These are phyloP conservation scores for Ustilago xerochloae DNA, from an alignment of 1,284 basidiomycete species.

Conservation along the genomic window DNA sequence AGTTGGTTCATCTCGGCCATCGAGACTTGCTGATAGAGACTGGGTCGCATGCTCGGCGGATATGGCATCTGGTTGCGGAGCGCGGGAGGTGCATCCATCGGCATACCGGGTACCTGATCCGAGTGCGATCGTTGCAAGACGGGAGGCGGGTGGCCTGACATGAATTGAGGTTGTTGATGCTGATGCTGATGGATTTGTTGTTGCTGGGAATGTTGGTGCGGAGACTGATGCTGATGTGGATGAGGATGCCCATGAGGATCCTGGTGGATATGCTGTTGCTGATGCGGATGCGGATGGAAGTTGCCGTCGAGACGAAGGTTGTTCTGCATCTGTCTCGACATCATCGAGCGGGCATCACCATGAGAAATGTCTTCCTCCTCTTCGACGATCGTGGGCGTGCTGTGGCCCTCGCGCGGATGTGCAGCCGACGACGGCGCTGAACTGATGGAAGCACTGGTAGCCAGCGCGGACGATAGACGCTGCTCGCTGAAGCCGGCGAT, in stretches of 20 bases:
- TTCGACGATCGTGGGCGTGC: constrained; percentile 61
- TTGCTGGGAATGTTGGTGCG: constrained; percentile 5
- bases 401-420: constrained; percentile 46
- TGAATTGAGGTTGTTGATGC: constrained; percentile 8
- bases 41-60: constrained; percentile 46
- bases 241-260: constrained; percentile 2
- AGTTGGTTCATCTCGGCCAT: constrained; percentile 47
- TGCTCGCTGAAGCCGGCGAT: constrained; percentile 53
- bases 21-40: constrained; percentile 55
- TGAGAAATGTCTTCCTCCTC: constrained; percentile 51
- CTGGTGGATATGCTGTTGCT: constrained; percentile 12
- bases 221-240: constrained; percentile 17
- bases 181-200: constrained; percentile 1
- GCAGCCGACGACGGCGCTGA: constrained; percentile 12
- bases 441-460: constrained; percentile 49
- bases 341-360: constrained; percentile 7
- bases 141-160: constrained; percentile 17
- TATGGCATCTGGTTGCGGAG: constrained; percentile 40
- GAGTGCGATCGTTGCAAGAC: constrained; percentile 28
- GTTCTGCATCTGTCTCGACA: constrained; percentile 12
- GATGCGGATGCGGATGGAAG: constrained; percentile 26
- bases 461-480: constrained; percentile 53
- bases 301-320: constrained; percentile 16
- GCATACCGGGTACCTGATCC: constrained; percentile 24
- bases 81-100: constrained; percentile 22